Evolutionary conservation across 805 yeast species (phyloP), one percentile per base, ranked within the genome.

Genomic region (Spathaspora hagerdaliae): DNA sequence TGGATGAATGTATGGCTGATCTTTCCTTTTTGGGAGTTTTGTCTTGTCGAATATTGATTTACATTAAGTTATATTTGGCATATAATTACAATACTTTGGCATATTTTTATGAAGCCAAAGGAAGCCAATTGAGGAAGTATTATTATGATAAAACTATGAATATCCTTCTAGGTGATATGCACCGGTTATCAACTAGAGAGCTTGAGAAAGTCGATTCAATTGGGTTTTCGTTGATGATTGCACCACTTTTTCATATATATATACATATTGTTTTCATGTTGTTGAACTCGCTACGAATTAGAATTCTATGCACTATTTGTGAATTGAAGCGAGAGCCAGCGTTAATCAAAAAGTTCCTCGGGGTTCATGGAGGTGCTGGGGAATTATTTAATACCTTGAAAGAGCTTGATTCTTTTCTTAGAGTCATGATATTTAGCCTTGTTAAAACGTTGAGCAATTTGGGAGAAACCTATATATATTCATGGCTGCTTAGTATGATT

Each of bases 41-140:
- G 40, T 34, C 27, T 7, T 41, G 15, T 6, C 9, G 34, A 19
- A 24, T 41, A 9, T n/a, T 41, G 8, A 9, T 41, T 11, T 36
- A 4, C 19, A 41, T 41, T 31, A 41, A 41, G 19, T 35, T 41
- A 27, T 41, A 27, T 26, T 41, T 32, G 27, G 29, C 31, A 6
- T 41, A 41, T 19, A 41, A 34, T 19, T 35, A 41, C 27, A 33
- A 13, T 31, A 14, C 13, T 27, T 36, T 41, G 29, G 32, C 9
- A 9, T 31, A 27, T 19, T 41, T 33, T 12, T 41, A 41, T 31
- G 44, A 41, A 36, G 41, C 44, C 7, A n/a, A 19, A 15, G 13
- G 19, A 8, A 35, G 31, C 15, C 10, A 41, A 9, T 36, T 41
- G 12, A n/a, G 33, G 14, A 41, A 13, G 41, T 41, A 32, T 31